Evolutionary conservation across 768 basidiomycete species (phyloP).

Genomic region (Mycena albidolilacea): DNA sequence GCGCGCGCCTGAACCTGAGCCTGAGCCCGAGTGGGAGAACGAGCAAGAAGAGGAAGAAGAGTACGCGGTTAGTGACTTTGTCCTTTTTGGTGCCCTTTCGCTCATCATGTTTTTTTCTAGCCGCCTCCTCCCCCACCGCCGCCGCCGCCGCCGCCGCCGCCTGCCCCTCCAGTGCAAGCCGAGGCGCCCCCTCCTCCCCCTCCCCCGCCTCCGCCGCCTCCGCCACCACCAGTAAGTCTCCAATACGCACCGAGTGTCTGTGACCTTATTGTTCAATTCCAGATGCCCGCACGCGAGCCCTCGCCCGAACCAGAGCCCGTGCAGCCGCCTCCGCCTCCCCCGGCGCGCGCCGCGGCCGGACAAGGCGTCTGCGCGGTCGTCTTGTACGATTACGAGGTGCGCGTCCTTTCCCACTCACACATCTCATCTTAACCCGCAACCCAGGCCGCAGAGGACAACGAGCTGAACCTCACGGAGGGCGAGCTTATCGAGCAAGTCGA

Average conservation of each 20-base stretch:
- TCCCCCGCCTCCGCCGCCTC: slow-evolving; percentile 55
- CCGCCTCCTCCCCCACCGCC: slow-evolving; percentile 58
- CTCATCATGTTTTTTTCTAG: slow-evolving; percentile 37
- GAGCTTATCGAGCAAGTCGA: slow-evolving; percentile 88
- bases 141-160: slow-evolving; percentile 56
- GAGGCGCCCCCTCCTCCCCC: slow-evolving; percentile 57
- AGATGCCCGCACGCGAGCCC: slow-evolving; percentile 38
- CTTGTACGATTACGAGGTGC: slow-evolving; percentile 84
- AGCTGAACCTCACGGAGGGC: slow-evolving; percentile 85
- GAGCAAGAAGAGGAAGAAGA: slow-evolving; percentile 50
- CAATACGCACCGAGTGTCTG: neutral
- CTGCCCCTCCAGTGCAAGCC: slow-evolving; percentile 49
- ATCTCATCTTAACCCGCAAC: neutral
- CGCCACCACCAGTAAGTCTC: slow-evolving; percentile 43
- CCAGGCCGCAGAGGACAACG: slow-evolving; percentile 88
- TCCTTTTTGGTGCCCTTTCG: neutral
- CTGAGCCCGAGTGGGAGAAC: slow-evolving; percentile 45
- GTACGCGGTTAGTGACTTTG: slow-evolving; percentile 45
- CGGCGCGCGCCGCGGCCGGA: slow-evolving; percentile 49
- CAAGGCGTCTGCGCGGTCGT: slow-evolving; percentile 81
- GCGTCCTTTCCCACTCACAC: slow-evolving; percentile 9
- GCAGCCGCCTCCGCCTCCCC: slow-evolving; percentile 39
- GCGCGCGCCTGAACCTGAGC: slow-evolving; percentile 42
- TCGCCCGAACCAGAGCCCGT: slow-evolving; percentile 40
- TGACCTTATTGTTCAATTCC: neutral